Base-by-base conservation (phyloP, 495 filamentous ascomycete genomes). In the Talaromyces liani region DNA sequence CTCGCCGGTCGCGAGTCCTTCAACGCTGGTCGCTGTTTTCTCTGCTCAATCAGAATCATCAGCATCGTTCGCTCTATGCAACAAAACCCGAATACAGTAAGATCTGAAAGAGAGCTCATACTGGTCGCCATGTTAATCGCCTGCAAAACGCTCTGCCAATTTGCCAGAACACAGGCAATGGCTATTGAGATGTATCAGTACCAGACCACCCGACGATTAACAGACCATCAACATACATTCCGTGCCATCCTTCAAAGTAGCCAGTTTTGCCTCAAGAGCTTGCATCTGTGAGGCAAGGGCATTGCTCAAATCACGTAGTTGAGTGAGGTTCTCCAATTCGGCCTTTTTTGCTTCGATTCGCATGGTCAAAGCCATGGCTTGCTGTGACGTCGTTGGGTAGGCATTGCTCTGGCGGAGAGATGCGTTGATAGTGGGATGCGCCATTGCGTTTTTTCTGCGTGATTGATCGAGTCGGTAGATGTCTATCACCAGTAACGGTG, bases 51-150 rank as follows among this genome's bases (percentile, higher is more conserved):
- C 27, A 60, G 5, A 34, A 41, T 45, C n/a, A 60, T 55, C 25
- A 55, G 51, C 51, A 25, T 25, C 51, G 0, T 27, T 54, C 24
- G 16, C 49, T 10, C 18, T 4, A 36, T 41, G 36, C 36, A 16
- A 41, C 0, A 41, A 9, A 16, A 16, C 14, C 36, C 36, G 36
- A 41, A 16, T 16, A 41, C 36, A 16, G 14, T 57, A n/a, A 27
- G 7, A 8, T 14, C 27, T 2, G 16, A 14, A 8, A 16, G 31
- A 56, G 53, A 65, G 74, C 89, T 72, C 53, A 27, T 86, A 98
- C 94, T 85, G 60, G 92, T 96, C 63, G 95, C 93, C 87, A 98
- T 95, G 70, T 89, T 90, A 68, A 98, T 97, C 41, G 92, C 92
- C 58, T 89, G 84, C 20, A 98, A 81, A 60, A 98, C 93, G 72